These are phyloP conservation scores for Trebouxia sp. DNA, from an alignment of 139 green algal species.

Conservation along the genomic window DNA sequence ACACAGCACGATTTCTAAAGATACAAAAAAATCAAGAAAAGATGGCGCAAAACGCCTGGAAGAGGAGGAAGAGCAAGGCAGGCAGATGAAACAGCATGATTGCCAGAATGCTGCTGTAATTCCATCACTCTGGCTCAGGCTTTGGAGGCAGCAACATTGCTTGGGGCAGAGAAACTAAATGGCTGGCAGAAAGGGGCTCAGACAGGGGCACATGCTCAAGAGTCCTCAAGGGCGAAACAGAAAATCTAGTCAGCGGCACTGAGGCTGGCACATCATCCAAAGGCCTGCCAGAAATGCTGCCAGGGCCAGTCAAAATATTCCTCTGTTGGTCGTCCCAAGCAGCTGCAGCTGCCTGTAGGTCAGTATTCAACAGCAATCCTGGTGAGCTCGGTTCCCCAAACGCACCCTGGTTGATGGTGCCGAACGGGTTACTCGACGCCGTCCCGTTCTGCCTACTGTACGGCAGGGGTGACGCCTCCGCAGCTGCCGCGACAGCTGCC, in stretches of 20 bases:
- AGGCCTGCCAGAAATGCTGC: not conserved
- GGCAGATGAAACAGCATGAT: too few relatives aligned
- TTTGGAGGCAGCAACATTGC: too few relatives aligned
- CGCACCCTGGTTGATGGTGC: not conserved
- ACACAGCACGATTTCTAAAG: too few relatives aligned
- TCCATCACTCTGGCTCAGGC: too few relatives aligned
- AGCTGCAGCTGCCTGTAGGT: slow-evolving; percentile 36
- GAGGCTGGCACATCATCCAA: not conserved
- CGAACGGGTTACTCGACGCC: not conserved
- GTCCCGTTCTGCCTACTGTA: not conserved
- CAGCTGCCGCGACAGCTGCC: not conserved
- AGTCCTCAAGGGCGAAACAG: not conserved
- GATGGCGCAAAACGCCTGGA: too few relatives aligned
- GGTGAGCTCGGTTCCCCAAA: slow-evolving; percentile 19
- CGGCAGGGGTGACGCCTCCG: not conserved
- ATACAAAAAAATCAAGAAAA: too few relatives aligned
- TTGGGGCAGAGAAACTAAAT: not conserved
- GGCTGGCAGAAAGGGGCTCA: not conserved
- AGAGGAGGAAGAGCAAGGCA: too few relatives aligned
- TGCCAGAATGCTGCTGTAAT: too few relatives aligned
- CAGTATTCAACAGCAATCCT: slow-evolving; percentile 18
- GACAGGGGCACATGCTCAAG: not conserved
- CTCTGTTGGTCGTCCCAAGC: slow-evolving; percentile 25
- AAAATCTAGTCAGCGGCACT: not conserved
- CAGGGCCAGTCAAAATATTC: slow-evolving; percentile 1